Conservation (phyloP, 768 basidiomycete genomes). For the Asterophora lycoperdoides region DNA sequence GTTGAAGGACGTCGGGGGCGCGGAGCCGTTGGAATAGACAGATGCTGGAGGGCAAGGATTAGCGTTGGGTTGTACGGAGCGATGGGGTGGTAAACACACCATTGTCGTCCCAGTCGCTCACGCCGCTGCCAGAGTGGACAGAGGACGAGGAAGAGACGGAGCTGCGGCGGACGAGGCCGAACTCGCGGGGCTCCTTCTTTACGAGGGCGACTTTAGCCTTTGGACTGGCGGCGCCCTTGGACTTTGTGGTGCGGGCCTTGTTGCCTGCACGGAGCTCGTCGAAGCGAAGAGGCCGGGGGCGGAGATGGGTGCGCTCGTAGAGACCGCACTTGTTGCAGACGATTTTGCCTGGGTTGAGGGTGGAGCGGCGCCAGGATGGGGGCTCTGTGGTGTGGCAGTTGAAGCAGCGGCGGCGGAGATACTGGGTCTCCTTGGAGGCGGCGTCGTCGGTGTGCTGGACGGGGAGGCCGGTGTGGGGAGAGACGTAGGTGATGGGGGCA, state of each 20-base stretch:
- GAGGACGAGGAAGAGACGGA: slow-evolving; percentile 62
- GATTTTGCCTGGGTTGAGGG: slow-evolving; percentile 87
- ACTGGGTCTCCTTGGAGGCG: slow-evolving; percentile 86
- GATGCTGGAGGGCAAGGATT: slow-evolving; percentile 32
- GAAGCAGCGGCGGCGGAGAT: slow-evolving; percentile 82
- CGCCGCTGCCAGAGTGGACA: slow-evolving; percentile 51
- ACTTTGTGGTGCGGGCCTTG: slow-evolving; percentile 63
- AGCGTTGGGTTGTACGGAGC: slow-evolving; percentile 19
- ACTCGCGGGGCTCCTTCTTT: slow-evolving; percentile 64
- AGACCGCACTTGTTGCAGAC: slow-evolving; percentile 94
- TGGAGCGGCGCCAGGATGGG: slow-evolving; percentile 82
- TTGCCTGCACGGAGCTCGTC: slow-evolving; percentile 86
- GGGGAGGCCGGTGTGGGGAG: slow-evolving; percentile 49
- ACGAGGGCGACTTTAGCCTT: slow-evolving; percentile 36
- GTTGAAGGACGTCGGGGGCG: slow-evolving; percentile 60
- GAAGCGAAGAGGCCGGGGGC: slow-evolving; percentile 78
- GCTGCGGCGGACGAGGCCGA: slow-evolving; percentile 47
- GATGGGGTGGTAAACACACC: slow-evolving; percentile 43
- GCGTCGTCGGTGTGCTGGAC: slow-evolving; percentile 91
- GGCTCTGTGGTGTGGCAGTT: slow-evolving; percentile 93
- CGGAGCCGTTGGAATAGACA: slow-evolving; percentile 56
- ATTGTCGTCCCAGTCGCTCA: slow-evolving; percentile 81
- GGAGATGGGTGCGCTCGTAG: slow-evolving; percentile 84
- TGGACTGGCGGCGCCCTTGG: slow-evolving; percentile 33
- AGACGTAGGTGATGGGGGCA: slow-evolving; percentile 34